Conservation (phyloP, 192 early-diverging fungal species). For the Neocallimastix lanati region DNA sequence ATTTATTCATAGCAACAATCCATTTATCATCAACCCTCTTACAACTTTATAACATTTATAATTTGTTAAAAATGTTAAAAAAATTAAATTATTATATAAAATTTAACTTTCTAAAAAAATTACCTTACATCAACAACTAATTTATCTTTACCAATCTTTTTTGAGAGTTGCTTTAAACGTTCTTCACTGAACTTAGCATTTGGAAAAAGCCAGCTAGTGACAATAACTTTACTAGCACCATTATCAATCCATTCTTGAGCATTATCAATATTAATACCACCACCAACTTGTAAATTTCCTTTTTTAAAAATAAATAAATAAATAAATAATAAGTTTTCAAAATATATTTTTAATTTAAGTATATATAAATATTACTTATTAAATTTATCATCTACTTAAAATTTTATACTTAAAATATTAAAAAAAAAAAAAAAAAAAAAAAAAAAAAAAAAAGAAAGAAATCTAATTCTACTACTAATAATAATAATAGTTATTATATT, state of each 20-base stretch:
- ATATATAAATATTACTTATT: too few species aligned
- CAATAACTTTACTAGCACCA: conserved; percentile 87
- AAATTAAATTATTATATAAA: too few species aligned
- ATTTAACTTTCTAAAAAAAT: neutral
- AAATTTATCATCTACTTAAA: too few species aligned
- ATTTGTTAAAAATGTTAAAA: neutral
- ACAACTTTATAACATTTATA: too few species aligned
- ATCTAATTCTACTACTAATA: too few species aligned
- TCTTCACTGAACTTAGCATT: conserved; percentile 43
- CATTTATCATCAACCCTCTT: conserved; percentile 46
- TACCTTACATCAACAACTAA: conserved; percentile 68
- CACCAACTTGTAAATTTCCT: conserved; percentile 72
- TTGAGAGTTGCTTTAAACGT: conserved; percentile 29
- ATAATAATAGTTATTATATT: neutral
- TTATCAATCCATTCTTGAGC: conserved; percentile 66
- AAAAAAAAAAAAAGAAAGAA: too few species aligned
- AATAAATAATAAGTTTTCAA: too few species aligned
- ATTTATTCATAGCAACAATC: conserved; percentile 95
- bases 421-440: too few species aligned
- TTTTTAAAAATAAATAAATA: neutral
- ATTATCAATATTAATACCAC: conserved; percentile 77
- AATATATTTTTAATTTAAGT: too few species aligned
- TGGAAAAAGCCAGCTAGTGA: conserved; percentile 90
- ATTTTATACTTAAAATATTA: too few species aligned
- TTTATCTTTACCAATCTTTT: conserved; percentile 42